Percentiles rank a stretch among this genome's conserved stretches.
phyloP scores from a whole-genome alignment of 2,329 filamentous ascomycete species.

The Alternaria sp. region DNA sequence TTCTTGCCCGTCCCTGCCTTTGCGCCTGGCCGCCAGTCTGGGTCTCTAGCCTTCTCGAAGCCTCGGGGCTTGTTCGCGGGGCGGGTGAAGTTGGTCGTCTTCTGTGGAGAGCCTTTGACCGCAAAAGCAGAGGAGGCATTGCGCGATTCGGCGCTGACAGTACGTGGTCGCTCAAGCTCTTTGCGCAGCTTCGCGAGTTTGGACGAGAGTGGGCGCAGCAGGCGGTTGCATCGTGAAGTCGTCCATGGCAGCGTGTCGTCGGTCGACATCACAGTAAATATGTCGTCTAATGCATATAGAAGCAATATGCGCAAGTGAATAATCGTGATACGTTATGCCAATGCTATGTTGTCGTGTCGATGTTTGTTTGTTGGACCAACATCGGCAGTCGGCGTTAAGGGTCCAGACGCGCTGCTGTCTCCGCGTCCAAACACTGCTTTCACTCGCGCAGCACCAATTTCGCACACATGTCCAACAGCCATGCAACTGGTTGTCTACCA shows the following conservation, averaged over 20 bases:
- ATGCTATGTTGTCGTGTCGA: slow-evolving; percentile 10
- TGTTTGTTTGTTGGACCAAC: slow-evolving; percentile 21
- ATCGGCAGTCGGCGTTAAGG: slow-evolving; percentile 26
- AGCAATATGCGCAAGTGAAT: not conserved
- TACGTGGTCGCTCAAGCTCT: slow-evolving; percentile 34
- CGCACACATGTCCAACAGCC: not conserved
- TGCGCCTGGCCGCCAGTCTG: slow-evolving; percentile 44
- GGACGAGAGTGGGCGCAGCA: slow-evolving; percentile 51
- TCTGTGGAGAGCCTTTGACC: slow-evolving; percentile 33
- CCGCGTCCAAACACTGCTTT: not conserved
- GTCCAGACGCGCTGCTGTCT: slow-evolving; percentile 4
- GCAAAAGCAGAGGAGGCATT: slow-evolving; percentile 29
- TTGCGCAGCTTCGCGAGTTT: slow-evolving; percentile 49
- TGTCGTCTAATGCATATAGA: slow-evolving; percentile 23
- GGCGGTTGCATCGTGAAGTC: slow-evolving; percentile 51
- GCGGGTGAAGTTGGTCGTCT: slow-evolving; percentile 35
- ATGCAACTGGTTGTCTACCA: not conserved
- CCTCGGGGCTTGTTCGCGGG: slow-evolving; percentile 36
- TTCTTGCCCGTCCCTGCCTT: slow-evolving; percentile 33
- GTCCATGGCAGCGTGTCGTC: slow-evolving; percentile 50
- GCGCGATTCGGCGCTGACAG: slow-evolving; percentile 25
- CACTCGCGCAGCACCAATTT: not conserved
- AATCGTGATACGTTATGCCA: slow-evolving; percentile 6
- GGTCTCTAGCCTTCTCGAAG: slow-evolving; percentile 43
- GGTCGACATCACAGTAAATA: slow-evolving; percentile 35